Evolutionary conservation across 2,329 filamentous ascomycete genomes (phyloP).

Genomic region (Alternaria arborescens): DNA sequence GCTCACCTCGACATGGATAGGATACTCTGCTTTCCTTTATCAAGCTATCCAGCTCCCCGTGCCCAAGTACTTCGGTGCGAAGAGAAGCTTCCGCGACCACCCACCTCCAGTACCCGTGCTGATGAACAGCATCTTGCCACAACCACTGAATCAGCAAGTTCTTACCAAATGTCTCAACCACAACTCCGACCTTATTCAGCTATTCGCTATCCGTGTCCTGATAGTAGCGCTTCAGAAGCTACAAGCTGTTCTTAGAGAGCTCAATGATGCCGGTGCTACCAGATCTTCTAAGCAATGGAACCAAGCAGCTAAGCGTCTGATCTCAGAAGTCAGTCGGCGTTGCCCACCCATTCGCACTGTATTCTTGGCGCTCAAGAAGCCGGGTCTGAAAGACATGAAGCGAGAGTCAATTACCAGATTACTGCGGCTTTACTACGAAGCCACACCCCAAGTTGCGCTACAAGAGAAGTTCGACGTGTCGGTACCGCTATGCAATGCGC

Average conservation of each 20-base stretch:
- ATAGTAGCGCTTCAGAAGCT: slow-evolving; percentile 83
- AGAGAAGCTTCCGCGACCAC: slow-evolving; percentile 66
- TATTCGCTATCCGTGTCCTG: slow-evolving; percentile 84
- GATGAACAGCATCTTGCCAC: slow-evolving; percentile 86
- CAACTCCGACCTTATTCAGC: slow-evolving; percentile 79
- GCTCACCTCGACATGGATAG: slow-evolving; percentile 91
- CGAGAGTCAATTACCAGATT: slow-evolving; percentile 81
- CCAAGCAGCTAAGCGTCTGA: slow-evolving; percentile 72
- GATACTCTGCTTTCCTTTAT: slow-evolving; percentile 89
- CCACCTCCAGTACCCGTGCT: slow-evolving; percentile 82
- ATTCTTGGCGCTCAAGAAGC: slow-evolving; percentile 75
- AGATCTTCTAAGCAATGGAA: slow-evolving; percentile 67
- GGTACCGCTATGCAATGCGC: slow-evolving; percentile 72
- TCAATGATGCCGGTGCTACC: slow-evolving; percentile 58
- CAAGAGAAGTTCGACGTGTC: slow-evolving; percentile 91
- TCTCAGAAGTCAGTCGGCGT: slow-evolving; percentile 78
- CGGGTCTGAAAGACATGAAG: slow-evolving; percentile 75
- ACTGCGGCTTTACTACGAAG: slow-evolving; percentile 83
- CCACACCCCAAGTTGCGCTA: slow-evolving; percentile 79
- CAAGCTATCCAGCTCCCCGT: slow-evolving; percentile 78
- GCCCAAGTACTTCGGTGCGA: slow-evolving; percentile 75
- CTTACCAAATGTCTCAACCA: slow-evolving; percentile 81
- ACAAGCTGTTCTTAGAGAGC: slow-evolving; percentile 67
- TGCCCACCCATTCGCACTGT: slow-evolving; percentile 85
- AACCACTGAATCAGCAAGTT: slow-evolving; percentile 80